A percentile compares a stretch with the other conserved stretches of the same genome.
These are phyloP conservation scores for Metschnikowia cerradonensis DNA, from an alignment of 805 yeast genomes.

Conservation along the genomic window DNA sequence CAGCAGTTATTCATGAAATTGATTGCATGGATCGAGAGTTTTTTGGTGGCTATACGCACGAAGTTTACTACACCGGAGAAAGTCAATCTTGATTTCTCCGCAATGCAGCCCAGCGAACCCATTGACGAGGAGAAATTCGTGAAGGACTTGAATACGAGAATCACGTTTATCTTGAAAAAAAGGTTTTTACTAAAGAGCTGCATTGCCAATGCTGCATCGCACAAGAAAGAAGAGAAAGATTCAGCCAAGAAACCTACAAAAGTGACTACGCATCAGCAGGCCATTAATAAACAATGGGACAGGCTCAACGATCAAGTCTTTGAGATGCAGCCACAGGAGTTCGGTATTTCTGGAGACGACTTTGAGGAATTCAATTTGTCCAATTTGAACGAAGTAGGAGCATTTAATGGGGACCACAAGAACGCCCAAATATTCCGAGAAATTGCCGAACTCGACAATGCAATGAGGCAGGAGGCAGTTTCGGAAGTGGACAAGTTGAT, in stretches of 20 bases:
- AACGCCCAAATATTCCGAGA: constrained; percentile 9
- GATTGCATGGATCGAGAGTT: constrained; percentile 67
- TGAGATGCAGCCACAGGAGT: constrained; percentile 22
- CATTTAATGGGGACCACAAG: constrained; percentile 5
- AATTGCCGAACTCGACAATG: constrained; percentile 13
- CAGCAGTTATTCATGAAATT: constrained; percentile 67
- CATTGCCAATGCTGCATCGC: constrained; percentile 17
- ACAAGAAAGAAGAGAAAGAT: constrained; percentile 7
- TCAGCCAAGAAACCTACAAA: constrained; percentile 21
- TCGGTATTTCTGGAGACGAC: constrained; percentile 41
- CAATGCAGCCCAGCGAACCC: constrained; percentile 13
- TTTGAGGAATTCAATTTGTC: constrained; percentile 40
- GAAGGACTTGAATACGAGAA: constrained; percentile 38
- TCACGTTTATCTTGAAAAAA: constrained; percentile 34
- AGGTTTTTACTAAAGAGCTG: constrained; percentile 36
- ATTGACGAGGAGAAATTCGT: constrained; percentile 32
- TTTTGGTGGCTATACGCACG: constrained; percentile 58
- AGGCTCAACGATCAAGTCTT: constrained; percentile 34
- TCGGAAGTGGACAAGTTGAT: constrained; percentile 13
- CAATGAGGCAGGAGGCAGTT: constrained; percentile 4
- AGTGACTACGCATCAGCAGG: constrained; percentile 17
- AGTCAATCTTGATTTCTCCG: constrained; percentile 43
- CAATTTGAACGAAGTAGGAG: constrained; percentile 7
- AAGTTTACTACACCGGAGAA: constrained; percentile 46
- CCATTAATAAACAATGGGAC: constrained; percentile 42